Conservation (phyloP, 805 yeast genomes). For the Candida sphagnicola region DNA sequence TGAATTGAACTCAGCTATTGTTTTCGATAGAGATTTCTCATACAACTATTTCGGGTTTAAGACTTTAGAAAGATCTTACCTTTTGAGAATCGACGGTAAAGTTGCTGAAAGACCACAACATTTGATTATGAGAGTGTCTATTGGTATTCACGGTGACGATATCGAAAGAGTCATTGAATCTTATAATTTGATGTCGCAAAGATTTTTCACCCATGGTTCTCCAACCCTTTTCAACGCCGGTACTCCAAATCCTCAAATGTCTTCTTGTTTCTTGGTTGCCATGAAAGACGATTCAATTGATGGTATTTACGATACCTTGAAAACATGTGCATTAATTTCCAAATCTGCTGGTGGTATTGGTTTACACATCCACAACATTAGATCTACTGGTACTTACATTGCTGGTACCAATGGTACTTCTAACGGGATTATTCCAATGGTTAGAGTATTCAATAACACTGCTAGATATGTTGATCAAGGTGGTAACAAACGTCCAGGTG, state of each 20-base stretch:
- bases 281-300: conserved; percentile 63
- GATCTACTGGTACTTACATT: conserved; percentile 57
- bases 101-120: conserved; percentile 63
- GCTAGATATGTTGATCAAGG: conserved; percentile 66
- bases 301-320: conserved; percentile 58
- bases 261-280: conserved; percentile 60
- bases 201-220: conserved; percentile 58
- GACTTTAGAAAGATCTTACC: conserved; percentile 56
- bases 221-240: conserved; percentile 63
- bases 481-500: conserved; percentile 65
- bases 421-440: conserved; percentile 60
- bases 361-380: conserved; percentile 55
- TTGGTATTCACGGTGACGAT: conserved; percentile 57
- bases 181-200: conserved; percentile 56
- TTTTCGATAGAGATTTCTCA: conserved; percentile 47
- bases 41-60: conserved; percentile 60
- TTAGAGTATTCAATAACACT: conserved; percentile 58
- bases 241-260: conserved; percentile 57
- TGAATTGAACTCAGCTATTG: conserved; percentile 43
- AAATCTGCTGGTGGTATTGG: conserved; percentile 66
- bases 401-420: conserved; percentile 64
- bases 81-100: conserved; percentile 50
- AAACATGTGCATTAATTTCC: conserved; percentile 59
- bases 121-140: conserved; percentile 57
- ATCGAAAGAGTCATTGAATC: conserved; percentile 51